Conservation (phyloP, 2,329 filamentous ascomycete species). For the Leptodontidium sp. region DNA sequence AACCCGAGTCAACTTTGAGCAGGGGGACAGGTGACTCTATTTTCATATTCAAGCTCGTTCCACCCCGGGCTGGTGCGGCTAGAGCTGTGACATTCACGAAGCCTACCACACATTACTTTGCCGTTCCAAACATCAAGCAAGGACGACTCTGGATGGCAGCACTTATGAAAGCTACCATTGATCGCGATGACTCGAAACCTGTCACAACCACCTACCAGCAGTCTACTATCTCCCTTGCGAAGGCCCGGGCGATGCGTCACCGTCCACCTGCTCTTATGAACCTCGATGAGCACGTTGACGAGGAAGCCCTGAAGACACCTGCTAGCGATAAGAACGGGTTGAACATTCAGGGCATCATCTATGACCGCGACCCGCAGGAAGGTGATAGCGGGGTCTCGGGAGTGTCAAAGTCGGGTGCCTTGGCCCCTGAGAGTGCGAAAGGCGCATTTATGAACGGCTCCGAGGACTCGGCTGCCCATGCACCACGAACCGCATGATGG, state of each 20-base stretch:
- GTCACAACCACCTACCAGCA: constrained; percentile 95
- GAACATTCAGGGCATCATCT: constrained; percentile 47
- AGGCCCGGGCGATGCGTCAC: constrained; percentile 87
- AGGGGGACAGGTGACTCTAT: constrained; percentile 67
- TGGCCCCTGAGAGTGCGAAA: constrained; percentile 33
- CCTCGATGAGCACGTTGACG: constrained; percentile 57
- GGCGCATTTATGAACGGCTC: constrained; percentile 28
- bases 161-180: constrained; percentile 98
- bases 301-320: constrained; percentile 43
- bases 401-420: constrained; percentile 41
- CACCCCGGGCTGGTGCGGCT: constrained; percentile 85
- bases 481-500: constrained; percentile 38
- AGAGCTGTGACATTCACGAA: constrained; percentile 97
- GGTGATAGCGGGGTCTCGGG: constrained; percentile 47
- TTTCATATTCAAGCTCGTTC: constrained; percentile 98
- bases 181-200: constrained; percentile 81
- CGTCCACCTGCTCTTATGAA: constrained; percentile 89
- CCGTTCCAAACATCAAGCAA: constrained; percentile 87
- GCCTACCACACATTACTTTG: constrained; percentile 96
- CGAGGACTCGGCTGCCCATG: constrained; percentile 18
- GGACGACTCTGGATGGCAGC: constrained; percentile 98
- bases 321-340: constrained; percentile 45
- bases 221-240: constrained; percentile 91
- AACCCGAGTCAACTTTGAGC: constrained; percentile 47
- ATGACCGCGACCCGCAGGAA: constrained; percentile 43